Conservation (phyloP, 176 grass and related monocot species). For the Triticum dicoccoides region DNA sequence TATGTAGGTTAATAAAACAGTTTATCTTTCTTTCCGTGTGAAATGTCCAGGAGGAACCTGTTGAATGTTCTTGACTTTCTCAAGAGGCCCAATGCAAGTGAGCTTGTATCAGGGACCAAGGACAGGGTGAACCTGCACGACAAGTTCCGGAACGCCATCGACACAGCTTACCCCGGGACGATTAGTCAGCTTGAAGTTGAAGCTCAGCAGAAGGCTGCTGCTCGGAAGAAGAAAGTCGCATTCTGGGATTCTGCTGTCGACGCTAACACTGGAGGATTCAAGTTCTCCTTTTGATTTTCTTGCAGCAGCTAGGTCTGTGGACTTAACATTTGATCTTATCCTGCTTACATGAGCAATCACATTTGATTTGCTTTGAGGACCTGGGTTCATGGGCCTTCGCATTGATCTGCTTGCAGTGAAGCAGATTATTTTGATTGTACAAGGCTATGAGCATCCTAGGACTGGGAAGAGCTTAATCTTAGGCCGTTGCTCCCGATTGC, state of each 20-base stretch:
- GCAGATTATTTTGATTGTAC: neutral
- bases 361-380: neutral
- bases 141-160: conserved; percentile 65
- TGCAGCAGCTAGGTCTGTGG: neutral
- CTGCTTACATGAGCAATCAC: neutral
- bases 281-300: conserved; percentile 71
- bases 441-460: neutral
- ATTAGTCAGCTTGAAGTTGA: conserved; percentile 63
- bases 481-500: neutral
- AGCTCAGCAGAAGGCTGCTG: conserved; percentile 57
- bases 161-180: conserved; percentile 58
- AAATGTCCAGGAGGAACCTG: conserved; percentile 74
- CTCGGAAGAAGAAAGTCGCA: conserved; percentile 59
- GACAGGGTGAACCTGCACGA: conserved; percentile 84
- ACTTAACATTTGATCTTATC: neutral
- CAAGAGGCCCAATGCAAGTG: conserved; percentile 74
- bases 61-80: conserved; percentile 94
- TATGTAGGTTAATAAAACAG: neutral
- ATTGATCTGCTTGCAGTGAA: neutral
- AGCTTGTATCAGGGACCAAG: conserved; percentile 77
- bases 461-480: neutral
- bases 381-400: neutral
- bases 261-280: conserved; percentile 74
- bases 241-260: conserved; percentile 85
- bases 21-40: neutral